Conservation (phyloP, 1,284 basidiomycete species). For the Phellinidium pouzarii region DNA sequence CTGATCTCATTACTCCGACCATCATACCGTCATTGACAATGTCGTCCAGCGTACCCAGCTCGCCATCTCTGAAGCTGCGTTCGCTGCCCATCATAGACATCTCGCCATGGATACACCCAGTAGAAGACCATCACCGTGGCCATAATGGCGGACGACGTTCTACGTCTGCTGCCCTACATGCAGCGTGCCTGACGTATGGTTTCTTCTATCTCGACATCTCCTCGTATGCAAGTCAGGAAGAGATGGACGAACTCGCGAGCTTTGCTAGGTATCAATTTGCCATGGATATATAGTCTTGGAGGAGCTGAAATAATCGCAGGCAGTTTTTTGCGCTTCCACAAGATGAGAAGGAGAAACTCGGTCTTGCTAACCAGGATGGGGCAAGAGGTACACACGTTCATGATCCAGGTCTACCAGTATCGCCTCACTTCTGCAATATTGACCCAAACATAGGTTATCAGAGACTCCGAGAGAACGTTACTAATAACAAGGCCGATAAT, state of each 20-base stretch:
- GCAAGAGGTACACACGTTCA: slow-evolving; percentile 54
- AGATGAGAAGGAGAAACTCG: slow-evolving; percentile 66
- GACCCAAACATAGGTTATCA: slow-evolving; percentile 50
- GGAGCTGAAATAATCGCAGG: not conserved
- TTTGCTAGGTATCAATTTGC: slow-evolving; percentile 39
- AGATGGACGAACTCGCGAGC: slow-evolving; percentile 58
- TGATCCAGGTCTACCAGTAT: not conserved
- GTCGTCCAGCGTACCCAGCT: not conserved
- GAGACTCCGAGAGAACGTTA: slow-evolving; percentile 73
- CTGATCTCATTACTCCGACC: not conserved
- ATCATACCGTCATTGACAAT: not conserved
- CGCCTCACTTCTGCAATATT: not conserved
- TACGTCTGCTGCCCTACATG: slow-evolving; percentile 57
- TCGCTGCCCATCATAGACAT: slow-evolving; percentile 41
- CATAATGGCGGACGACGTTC: slow-evolving; percentile 33
- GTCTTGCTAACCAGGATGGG: slow-evolving; percentile 58
- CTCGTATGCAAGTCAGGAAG: slow-evolving; percentile 44
- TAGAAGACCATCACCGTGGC: slow-evolving; percentile 32
- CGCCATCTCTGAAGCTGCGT: slow-evolving; percentile 7
- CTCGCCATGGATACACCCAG: slow-evolving; percentile 17
- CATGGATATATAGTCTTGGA: not conserved
- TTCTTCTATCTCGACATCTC: slow-evolving; percentile 83
- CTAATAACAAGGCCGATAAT: slow-evolving; percentile 76
- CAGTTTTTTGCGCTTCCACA: slow-evolving; percentile 69
- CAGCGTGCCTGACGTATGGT: slow-evolving; percentile 70